Percentiles rank a stretch among this genome's conserved stretches.
These are phyloP conservation scores for Luffa acutangula DNA, from an alignment of 306 rosid genomes.

Conservation along the genomic window DNA sequence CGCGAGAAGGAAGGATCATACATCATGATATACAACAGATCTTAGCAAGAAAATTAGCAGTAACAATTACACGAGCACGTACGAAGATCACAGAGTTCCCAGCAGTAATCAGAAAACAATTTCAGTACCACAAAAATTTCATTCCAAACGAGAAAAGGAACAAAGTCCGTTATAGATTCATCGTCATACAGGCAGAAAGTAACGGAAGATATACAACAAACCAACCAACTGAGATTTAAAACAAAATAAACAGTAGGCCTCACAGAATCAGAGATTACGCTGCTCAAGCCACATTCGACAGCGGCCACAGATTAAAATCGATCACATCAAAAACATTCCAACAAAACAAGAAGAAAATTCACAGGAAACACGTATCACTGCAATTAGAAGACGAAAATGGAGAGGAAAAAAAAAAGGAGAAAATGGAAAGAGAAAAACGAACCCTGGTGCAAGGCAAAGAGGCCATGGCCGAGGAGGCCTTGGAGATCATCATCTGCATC, in stretches of 20 bases:
- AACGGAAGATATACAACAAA: neutral
- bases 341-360: neutral
- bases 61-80: neutral
- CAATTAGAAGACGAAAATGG: neutral
- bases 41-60: neutral
- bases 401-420: neutral
- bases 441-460: conserved; percentile 55
- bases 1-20: neutral
- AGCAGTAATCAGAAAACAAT: neutral
- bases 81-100: neutral
- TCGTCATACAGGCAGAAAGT: neutral
- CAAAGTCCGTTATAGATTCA: neutral
- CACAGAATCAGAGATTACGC: neutral
- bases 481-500: conserved; percentile 60
- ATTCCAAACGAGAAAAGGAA: neutral
- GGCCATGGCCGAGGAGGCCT: conserved; percentile 55
- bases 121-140: too few relatives aligned
- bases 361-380: neutral
- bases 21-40: neutral
- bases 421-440: neutral
- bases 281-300: neutral
- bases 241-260: neutral
- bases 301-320: neutral
- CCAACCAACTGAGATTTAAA: neutral
- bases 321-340: neutral